Base-by-base conservation (phyloP, 1,139 yeast species). In the Entelexis sorbosivorans region DNA sequence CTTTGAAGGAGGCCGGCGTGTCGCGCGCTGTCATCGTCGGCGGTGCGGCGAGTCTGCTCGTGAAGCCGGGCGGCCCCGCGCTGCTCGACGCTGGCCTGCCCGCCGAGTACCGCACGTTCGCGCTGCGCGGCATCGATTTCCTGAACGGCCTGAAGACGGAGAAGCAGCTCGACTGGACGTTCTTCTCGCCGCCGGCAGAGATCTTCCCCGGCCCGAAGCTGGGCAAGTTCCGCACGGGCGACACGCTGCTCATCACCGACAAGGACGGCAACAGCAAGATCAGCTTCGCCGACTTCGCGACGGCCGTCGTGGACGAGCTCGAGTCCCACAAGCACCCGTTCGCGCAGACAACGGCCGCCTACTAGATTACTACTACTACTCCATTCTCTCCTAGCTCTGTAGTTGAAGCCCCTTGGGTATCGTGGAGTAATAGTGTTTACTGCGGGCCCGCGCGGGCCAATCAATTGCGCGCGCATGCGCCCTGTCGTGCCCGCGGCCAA, bases 21-120 rank as follows among this genome's bases (percentile, higher is more conserved):
- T 55, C 56, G 51, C 59, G 58, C 48, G 55, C 53, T n/a, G 39
- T 59, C 28, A 51, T 56, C 11, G 48, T 59, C 20, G 60, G 59
- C 11, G 56, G 56, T 43, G 57, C 57, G 9, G 56, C 42, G 6
- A 51, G 51, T 29, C 34, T 53, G 34, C 40, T 8, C 7, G 48
- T 46, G 10, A 13, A 35, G 20, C 52, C 49, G 36, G 54, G 47
- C 26, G 56, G 56, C 28, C 52, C 52, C 14, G 34, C 17, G n/a
- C 33, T 53, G 20, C 5, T 51, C 19, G 56, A 53, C 17, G 43
- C 48, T 6, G 46, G 42, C n/a, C 51, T 53, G 52, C 56, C 56
- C 16, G 49, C 32, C 20, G 52, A 38, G 33, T 53, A 14, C 49
- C 40, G 32, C 44, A 20, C 29, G 14, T 11, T 36, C 22, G 56